Conservation (phyloP, 495 filamentous ascomycete genomes). For the Annulohypoxylon bovei region DNA sequence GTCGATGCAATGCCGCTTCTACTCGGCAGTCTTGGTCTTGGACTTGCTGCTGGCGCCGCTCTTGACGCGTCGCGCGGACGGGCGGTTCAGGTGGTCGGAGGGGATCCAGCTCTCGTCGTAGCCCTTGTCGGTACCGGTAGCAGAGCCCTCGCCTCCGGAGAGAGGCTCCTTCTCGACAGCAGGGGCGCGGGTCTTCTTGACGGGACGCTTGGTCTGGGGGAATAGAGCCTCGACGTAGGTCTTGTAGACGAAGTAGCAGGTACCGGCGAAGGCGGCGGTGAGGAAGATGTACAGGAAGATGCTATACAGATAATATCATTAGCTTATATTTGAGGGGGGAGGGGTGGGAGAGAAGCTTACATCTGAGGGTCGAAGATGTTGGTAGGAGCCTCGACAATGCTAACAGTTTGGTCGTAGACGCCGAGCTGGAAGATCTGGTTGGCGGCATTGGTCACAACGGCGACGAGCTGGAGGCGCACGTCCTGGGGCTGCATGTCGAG, state of each 20-base stretch:
- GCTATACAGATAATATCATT: slow-evolving; percentile 59
- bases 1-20: not conserved
- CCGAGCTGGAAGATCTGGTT: slow-evolving; percentile 76
- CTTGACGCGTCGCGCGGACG: slow-evolving; percentile 81
- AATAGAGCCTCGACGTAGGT: slow-evolving; percentile 97
- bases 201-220: slow-evolving; percentile 81
- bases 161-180: slow-evolving; percentile 67
- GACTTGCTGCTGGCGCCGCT: slow-evolving; percentile 70
- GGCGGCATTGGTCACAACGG: slow-evolving; percentile 74
- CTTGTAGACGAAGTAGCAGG: slow-evolving; percentile 95
- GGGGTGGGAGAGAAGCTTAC: slow-evolving; percentile 60
- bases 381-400: slow-evolving; percentile 89
- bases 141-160: slow-evolving; percentile 77
- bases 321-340: slow-evolving; percentile 12
- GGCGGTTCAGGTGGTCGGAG: slow-evolving; percentile 86
- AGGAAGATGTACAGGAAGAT: slow-evolving; percentile 99
- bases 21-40: slow-evolving; percentile 52
- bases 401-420: slow-evolving; percentile 88
- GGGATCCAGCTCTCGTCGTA: slow-evolving; percentile 99
- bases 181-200: slow-evolving; percentile 66
- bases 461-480: slow-evolving; percentile 75
- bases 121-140: slow-evolving; percentile 65
- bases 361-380: slow-evolving; percentile 97
- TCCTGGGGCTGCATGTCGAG: slow-evolving; percentile 96
- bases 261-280: slow-evolving; percentile 75